Conservation (phyloP, 192 early-diverging fungal genomes). For the Helicostylum pulchrum region DNA sequence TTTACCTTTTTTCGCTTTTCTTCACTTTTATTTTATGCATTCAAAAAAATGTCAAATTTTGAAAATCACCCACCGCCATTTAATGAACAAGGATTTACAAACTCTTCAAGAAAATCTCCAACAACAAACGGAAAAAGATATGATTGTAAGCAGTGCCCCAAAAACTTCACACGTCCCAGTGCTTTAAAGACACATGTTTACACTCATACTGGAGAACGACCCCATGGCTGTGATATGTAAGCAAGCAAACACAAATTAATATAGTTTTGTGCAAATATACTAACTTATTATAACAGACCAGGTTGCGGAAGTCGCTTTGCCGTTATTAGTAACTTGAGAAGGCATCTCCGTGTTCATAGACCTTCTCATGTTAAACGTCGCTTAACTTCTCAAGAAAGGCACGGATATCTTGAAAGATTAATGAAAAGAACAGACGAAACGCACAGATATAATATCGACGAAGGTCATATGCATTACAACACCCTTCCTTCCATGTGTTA, state of each 20-base stretch:
- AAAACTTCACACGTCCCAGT: slow-evolving; percentile 21
- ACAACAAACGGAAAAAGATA: slow-evolving; percentile 11
- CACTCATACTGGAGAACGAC: slow-evolving; percentile 32
- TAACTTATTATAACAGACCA: background rate
- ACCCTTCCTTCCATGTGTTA: slow-evolving; percentile 11
- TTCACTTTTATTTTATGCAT: slow-evolving; percentile 4
- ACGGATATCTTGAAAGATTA: slow-evolving; percentile 8
- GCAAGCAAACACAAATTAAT: background rate
- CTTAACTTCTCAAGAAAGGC: slow-evolving; percentile 7
- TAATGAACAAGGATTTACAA: background rate
- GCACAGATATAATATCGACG: background rate
- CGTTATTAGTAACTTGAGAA: slow-evolving; percentile 60
- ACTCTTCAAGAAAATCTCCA: background rate
- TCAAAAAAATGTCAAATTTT: slow-evolving; percentile 9
- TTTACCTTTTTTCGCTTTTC: slow-evolving; percentile 8
- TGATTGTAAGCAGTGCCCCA: slow-evolving; percentile 11
- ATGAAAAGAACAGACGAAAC: slow-evolving; percentile 6
- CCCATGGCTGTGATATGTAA: slow-evolving; percentile 24
- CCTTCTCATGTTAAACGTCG: background rate
- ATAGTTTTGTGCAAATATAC: too few species aligned
- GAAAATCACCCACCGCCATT: background rate
- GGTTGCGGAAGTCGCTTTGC: slow-evolving; percentile 59
- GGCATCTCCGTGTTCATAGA: slow-evolving; percentile 51
- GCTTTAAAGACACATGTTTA: slow-evolving; percentile 24
- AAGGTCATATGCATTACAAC: slow-evolving; percentile 1